Evolutionary conservation across 306 rosid genomes (phyloP), one percentile per base, ranked within the genome.

Genomic region (Crataegus laevigata): DNA sequence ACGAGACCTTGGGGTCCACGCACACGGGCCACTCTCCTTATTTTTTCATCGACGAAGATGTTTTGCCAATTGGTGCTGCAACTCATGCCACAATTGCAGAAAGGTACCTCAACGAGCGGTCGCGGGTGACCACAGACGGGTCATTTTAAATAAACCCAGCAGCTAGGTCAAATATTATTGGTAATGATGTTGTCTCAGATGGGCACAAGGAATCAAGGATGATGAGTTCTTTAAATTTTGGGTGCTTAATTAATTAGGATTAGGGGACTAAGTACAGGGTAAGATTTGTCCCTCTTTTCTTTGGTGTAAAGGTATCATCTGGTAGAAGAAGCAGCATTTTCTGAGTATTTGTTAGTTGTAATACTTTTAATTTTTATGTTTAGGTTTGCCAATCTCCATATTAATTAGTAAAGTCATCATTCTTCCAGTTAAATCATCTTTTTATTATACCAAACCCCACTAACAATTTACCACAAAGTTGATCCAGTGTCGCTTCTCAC

Each of bases 11-110:
- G 28, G 98, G 98, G 11, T 94, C 98, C 52, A 83, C 75, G 58
- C 96, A 93, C 89, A 93, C 97, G 0, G 98, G 96, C 4, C 98
- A 93, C 81, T 93, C 98, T 2, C 96, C 98, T 10, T 79, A 91
- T 74, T 94, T 94, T 74, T 91, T 86, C 94, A 91, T 94, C 18
- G 98, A 94, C 19, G 98, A 91, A 81, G 91, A 94, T 6, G 89
- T 78, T 77, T 86, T 94, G 1, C 97, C 97, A 4, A 68, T 82
- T 3, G 98, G 97, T 1, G 98, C 97, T 11, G 94, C 96, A 8
- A 78, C 83, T 72, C 97, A 91, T 47, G 97, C 98, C 61, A 86
- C 89, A 71, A 88, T 94, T 51, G 96, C 97, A 28, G 98, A 94
- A 81, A 89, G 98, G 76, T 94, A 89, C 85, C 97, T 91, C 78